Base-by-base conservation (phyloP, 495 filamentous ascomycete species). In the Aspergillus campestris region DNA sequence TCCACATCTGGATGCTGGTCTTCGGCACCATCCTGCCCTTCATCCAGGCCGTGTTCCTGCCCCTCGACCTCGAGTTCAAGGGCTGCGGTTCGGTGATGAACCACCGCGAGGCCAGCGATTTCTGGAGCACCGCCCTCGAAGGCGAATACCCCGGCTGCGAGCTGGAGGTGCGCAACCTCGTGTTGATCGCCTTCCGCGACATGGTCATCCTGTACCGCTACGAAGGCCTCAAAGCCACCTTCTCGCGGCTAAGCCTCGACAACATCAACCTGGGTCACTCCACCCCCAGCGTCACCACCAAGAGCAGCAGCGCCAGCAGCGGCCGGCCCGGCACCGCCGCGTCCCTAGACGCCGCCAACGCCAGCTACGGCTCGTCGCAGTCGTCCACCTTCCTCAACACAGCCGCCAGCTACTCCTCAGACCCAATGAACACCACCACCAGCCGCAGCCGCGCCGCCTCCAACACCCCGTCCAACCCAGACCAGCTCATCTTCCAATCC, bases 1-100 rank as follows among this genome's bases (percentile, higher is more conserved):
- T 95, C 6, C 88, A 95, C 53, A 80, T 94, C 54, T 99, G 94
- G 94, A 78, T 91, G 33, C 75, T 90, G 35, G 86, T 94, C 2
- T 96, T 95, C 55, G 86, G 87, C 7, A 86, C 74, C 13, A 85
- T 97, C 38, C 66, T 97, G 9, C 94, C 94, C 0, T 99, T 94
- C 59, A 82, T 97, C 46, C 94, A 99, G 69, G 91, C 90, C 0
- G 90, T 95, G 5, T 95, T 99, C 60, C 72, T 99, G 3, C 94
- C 92, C 0, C 69, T 99, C 9, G 92, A 99, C 55, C 79, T 91
- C 10, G 94, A 99, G 57, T 95, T 98, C 63, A 84, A 86, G 44
- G 91, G 92, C 29, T 73, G 72, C 34, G 92, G 92, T 5, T 69
- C 80, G 0, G 61, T 95, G 46, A 82, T 98, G 80, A 78, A 75